phyloP scores from a whole-genome alignment of 441 rosid species.

The Eruca vesicaria region DNA sequence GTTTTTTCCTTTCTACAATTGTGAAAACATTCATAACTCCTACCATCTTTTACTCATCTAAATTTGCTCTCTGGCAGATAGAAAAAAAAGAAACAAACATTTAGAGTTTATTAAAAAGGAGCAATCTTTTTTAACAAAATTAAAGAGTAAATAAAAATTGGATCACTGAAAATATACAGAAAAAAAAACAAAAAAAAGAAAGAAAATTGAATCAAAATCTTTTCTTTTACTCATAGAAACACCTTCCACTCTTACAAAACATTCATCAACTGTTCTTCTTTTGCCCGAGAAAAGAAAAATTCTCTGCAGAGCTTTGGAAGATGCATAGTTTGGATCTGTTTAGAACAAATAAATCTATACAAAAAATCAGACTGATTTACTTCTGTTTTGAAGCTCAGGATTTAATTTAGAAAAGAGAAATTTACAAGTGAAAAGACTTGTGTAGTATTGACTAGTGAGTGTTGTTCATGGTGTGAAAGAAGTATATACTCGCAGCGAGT shows the following conservation, averaged over 20 bases:
- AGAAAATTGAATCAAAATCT: slow-evolving; percentile 29
- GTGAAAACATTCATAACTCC: no score
- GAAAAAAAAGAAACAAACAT: no score
- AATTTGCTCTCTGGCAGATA: no score
- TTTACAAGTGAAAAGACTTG: slow-evolving; percentile 20
- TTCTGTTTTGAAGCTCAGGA: neutral
- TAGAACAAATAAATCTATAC: neutral
- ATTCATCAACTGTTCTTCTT: slow-evolving; percentile 16
- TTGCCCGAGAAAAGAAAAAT: neutral
- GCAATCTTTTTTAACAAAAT: no score
- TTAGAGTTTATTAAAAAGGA: no score
- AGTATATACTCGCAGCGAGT: slow-evolving; percentile 21
- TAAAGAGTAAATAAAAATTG: slow-evolving; percentile 23
- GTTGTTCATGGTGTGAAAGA: slow-evolving; percentile 23
- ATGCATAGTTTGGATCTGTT: slow-evolving; percentile 19
- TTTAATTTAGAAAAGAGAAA: neutral
- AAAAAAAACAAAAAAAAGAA: slow-evolving; percentile 14
- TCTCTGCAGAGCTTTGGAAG: slow-evolving; percentile 22
- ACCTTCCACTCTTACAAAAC: slow-evolving; percentile 40
- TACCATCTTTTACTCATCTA: no score
- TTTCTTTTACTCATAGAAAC: slow-evolving; percentile 47
- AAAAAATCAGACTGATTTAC: neutral
- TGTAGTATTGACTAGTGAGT: slow-evolving; percentile 22
- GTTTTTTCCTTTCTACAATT: no score
- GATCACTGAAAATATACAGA: slow-evolving; percentile 24